Evolutionary conservation across 495 filamentous ascomycete species (phyloP).

Genomic region (Aspergillus haitiensis): DNA sequence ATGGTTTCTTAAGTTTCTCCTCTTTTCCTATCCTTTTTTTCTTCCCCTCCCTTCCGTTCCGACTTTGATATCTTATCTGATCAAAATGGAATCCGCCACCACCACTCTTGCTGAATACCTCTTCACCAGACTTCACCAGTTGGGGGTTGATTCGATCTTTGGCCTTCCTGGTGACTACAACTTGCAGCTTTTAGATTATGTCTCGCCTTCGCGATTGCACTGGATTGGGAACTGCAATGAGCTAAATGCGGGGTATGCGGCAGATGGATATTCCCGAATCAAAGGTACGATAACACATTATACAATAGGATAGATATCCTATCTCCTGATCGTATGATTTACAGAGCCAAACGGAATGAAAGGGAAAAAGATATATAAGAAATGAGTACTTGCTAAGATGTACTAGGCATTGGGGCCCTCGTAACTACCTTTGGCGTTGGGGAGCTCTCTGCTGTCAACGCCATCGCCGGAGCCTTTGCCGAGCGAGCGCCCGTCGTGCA

Average conservation of each 20-base stretch:
- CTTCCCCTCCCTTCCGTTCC: no score
- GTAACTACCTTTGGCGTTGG: slow-evolving; percentile 80
- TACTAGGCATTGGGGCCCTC: slow-evolving; percentile 45
- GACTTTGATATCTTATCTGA: background rate
- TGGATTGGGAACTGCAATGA: slow-evolving; percentile 82
- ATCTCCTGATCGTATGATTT: no score
- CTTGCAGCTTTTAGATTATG: slow-evolving; percentile 63
- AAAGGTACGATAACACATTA: slow-evolving; percentile 57
- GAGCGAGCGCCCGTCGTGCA: slow-evolving; percentile 79
- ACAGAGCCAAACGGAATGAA: no score
- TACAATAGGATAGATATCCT: no score
- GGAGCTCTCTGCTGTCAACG: slow-evolving; percentile 73
- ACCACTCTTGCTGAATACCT: slow-evolving; percentile 55
- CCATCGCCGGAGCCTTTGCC: slow-evolving; percentile 66
- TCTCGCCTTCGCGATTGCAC: slow-evolving; percentile 57
- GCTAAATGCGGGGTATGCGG: slow-evolving; percentile 77
- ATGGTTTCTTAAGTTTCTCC: no score
- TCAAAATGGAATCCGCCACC: slow-evolving; percentile 14
- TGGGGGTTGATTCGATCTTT: slow-evolving; percentile 64
- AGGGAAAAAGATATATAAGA: no score
- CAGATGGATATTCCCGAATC: slow-evolving; percentile 75
- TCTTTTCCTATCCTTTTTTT: background rate
- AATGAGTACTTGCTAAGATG: background rate
- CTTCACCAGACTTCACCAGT: slow-evolving; percentile 65
- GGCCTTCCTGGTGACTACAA: slow-evolving; percentile 77